Evolutionary conservation across 148 eudicot species (phyloP), one percentile per base, ranked within the genome.

Genomic region (Arctostaphylos glauca): DNA sequence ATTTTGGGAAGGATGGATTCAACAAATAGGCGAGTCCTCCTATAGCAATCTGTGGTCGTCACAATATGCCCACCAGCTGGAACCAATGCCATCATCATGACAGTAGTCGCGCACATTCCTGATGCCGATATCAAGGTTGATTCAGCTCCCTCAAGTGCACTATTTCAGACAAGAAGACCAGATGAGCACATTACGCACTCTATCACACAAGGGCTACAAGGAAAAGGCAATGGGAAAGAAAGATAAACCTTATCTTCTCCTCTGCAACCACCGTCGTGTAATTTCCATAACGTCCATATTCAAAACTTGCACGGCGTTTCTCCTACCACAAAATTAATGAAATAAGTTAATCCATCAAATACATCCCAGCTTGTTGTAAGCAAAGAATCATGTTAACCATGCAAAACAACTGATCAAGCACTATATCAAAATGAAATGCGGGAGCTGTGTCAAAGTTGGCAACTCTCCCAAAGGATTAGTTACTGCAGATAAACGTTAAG

Each of bases 81-180:
- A 79, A 95, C 91, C 88, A 95, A 84, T 80, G 98, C 95, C 90
- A 93, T 41, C 87, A 95, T 60, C 92, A 95, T 83, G 80, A 91
- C 91, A 66, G 89, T 91, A 81, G 95, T 95, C 48, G 94, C 97
- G 86, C 95, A 93, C 98, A 95, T 95, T 84, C 98, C 98, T 80
- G 97, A 95, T 68, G 98, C 97, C 86, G 89, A 31, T 80, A 95
- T 53, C 74, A 93, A 67, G 54, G 98, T 95, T 77, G 98, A 91
- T 89, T 95, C 97, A 81, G 98, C 97, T 54, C 95, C 97, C 88
- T 95, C 98, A 80, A 95, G 98, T 18, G 97, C 97, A 90, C 98
- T 93, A 90, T 80, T 31, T 2, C 16, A 66, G 71, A 66, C 5
- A 43, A 43, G 10, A 66, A 66, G 43, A 66, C 25, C 44, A 66